Base-by-base conservation (phyloP, 805 yeast species). In the Candida krabiensis region DNA sequence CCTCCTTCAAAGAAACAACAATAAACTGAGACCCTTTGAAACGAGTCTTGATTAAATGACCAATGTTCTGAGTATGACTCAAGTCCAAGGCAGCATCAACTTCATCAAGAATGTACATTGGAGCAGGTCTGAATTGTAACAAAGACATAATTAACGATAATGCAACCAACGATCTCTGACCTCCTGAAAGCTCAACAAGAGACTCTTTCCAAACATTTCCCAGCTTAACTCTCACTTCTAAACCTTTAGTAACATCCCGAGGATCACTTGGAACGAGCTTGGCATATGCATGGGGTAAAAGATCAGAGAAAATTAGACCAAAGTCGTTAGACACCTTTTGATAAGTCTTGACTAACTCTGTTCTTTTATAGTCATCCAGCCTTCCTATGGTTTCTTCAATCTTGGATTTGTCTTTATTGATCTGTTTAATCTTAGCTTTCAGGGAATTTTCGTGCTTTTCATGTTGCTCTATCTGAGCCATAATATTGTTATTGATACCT, bases 1-100 rank as follows among this genome's bases (percentile, higher is more conserved):
- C 99, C 63, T 93, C 99, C 58, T 93, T 93, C 66, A 93, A 77
- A 19, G 96, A 87, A 16, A 93, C 99, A 33, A 93, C 95, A 47
- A 93, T 91, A 60, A 93, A 93, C 59, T 93, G 99, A 2, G 97
- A 86, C 1, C 96, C 96, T 61, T 86, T 85, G 66, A 93, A 93
- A 50, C 96, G 71, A 0, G 97, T 91, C 65, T 91, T 93, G 62
- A 93, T 93, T 59, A 93, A 71, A 56, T 88, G 96, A 3, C 99
- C 99, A 55, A 93, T 93, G 55, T 93, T 93, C 61, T 93, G 98
- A 1, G 99, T 93, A 59, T 93, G 99, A 42, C 95, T 86, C 47
- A 91, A 74, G 70, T 93, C 99, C 48, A 93, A 73, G 1, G 99
- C 99, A 1, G 99, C 99, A 67, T 93, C 99, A 26, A 93, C 97